A percentile compares a stretch with the other conserved stretches of the same genome.
phyloP scores from a whole-genome alignment of 225 moss, liverwort and hornwort genomes.

The Sphagnum contortum region DNA sequence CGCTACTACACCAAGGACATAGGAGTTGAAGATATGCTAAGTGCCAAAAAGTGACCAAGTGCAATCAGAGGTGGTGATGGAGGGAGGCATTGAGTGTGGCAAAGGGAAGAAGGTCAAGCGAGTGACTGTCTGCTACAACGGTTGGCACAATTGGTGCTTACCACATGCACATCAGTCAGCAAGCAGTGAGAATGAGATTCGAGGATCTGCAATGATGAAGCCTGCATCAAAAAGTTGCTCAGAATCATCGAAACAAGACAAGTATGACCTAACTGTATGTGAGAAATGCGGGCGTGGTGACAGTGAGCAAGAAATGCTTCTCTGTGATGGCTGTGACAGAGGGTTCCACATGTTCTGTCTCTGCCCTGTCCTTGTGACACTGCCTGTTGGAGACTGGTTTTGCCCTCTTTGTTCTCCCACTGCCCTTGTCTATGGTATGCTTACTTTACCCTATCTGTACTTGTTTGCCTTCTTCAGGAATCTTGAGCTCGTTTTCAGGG shows the following conservation, averaged over 20 bases:
- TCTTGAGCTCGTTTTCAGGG: no score
- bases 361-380: conserved; percentile 54
- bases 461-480: no score
- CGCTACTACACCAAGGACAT: no score
- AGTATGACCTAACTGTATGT: conserved; percentile 41
- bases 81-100: conserved; percentile 33
- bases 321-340: conserved; percentile 77
- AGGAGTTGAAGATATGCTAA: no score
- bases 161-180: background rate
- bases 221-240: no score
- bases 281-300: conserved; percentile 60
- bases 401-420: conserved; percentile 57
- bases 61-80: conserved; percentile 14
- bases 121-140: conserved; percentile 51
- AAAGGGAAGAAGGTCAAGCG: conserved; percentile 50
- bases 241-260: conserved; percentile 7
- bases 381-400: conserved; percentile 73
- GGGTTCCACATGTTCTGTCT: conserved; percentile 88
- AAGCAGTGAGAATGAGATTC: no score
- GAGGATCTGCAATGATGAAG: no score
- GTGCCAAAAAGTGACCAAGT: no score
- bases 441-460: background rate
- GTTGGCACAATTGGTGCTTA: conserved; percentile 55
- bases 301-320: conserved; percentile 75
- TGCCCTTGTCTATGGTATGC: conserved; percentile 40